A percentile compares a stretch with the other conserved stretches of the same genome.
Evolutionary conservation across 192 early-diverging fungal genomes (phyloP).

Genomic region (Neocallimastix lanati): DNA sequence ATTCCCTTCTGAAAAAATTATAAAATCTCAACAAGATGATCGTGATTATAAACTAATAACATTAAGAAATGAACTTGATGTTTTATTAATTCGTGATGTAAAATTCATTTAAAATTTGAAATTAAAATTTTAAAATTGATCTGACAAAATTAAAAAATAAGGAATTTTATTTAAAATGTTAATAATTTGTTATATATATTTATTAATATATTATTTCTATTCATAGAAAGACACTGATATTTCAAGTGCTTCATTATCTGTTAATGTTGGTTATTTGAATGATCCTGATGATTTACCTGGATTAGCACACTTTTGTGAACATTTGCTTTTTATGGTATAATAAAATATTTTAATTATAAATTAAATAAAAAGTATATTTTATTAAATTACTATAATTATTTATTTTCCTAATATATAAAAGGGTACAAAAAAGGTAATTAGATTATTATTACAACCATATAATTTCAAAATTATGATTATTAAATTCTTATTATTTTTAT

Average conservation of each 20-base stretch:
- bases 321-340: constrained; percentile 51
- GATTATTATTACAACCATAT: no score
- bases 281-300: constrained; percentile 63
- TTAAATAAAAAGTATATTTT: no score
- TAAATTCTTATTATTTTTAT: no score
- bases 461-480: no score
- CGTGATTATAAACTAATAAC: not conserved
- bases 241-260: constrained; percentile 4
- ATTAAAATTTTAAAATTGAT: no score
- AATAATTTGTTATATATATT: no score
- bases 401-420: no score
- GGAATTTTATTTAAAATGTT: no score
- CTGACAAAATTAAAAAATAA: no score
- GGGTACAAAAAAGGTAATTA: constrained; percentile 8
- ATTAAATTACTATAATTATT: no score
- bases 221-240: not conserved
- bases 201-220: no score
- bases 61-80: not conserved
- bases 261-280: constrained; percentile 58
- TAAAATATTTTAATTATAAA: no score
- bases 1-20: not conserved
- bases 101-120: not conserved
- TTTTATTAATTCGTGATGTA: not conserved
- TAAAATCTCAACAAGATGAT: not conserved
- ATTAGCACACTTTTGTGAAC: constrained; percentile 67